Conservation (phyloP, 495 filamentous ascomycete species). For the Cercophora scortea region DNA sequence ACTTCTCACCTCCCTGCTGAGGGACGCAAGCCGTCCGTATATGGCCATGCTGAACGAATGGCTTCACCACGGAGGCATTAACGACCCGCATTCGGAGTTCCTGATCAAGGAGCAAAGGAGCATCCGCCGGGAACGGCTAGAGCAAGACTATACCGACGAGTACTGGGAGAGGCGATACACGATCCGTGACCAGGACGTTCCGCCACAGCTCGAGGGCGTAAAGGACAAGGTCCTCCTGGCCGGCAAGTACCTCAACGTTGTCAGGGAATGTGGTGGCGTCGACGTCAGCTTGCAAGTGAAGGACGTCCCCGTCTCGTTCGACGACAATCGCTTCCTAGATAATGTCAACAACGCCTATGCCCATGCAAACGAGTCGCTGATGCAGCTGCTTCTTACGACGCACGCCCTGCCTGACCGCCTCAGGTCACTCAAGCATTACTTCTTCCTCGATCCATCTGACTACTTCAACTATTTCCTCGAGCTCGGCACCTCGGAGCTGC, state of each 20-base stretch:
- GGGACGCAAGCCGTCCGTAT: constrained; percentile 87
- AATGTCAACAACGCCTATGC: constrained; percentile 95
- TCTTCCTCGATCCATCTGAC: constrained; percentile 95
- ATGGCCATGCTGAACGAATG: constrained; percentile 99
- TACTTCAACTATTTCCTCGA: constrained; percentile 98
- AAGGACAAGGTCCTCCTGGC: constrained; percentile 91
- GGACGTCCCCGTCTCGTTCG: constrained; percentile 85
- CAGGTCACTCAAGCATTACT: constrained; percentile 92
- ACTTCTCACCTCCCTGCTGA: constrained; percentile 68
- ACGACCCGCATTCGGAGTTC: constrained; percentile 90
- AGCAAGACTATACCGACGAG: constrained; percentile 96
- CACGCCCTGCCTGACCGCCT: constrained; percentile 82
- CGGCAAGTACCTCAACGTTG: constrained; percentile 96
- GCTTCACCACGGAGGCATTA: constrained; percentile 92
- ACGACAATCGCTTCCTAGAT: constrained; percentile 82
- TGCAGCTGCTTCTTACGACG: constrained; percentile 84
- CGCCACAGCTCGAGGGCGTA: constrained; percentile 84
- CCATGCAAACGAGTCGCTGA: constrained; percentile 87
- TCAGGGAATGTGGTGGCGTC: constrained; percentile 92
- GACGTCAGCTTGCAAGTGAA: constrained; percentile 83
- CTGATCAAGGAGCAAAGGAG: constrained; percentile 93
- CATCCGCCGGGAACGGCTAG: constrained; percentile 81
- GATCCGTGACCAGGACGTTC: constrained; percentile 81
- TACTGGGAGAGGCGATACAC: constrained; percentile 99
- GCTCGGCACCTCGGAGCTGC: constrained; percentile 75